Evolutionary conservation across 192 early-diverging fungal species (phyloP), one percentile per base, ranked within the genome.

Genomic region (Backusella macrospora): DNA sequence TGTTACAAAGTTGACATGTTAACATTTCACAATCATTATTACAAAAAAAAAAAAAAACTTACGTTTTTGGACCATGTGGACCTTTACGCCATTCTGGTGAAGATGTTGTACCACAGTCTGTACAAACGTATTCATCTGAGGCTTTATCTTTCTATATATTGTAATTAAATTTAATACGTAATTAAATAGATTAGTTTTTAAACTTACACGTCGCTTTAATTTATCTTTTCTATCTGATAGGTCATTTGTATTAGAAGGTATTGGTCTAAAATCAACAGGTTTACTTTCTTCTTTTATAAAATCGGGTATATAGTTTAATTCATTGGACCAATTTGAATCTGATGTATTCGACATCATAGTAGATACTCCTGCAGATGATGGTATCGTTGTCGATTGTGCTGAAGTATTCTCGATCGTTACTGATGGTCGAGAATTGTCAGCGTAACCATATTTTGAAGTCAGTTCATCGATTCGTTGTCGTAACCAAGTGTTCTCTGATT

Each of bases 21-120:
- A 40, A 34, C 47, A 72, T 62, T 47, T 40, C 40, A 13, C 0
- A 65, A 62, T 65, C 8, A 65, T 3, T 40, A 65, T 14, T 42
- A 45, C 9, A 66, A 62, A 64, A 16, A 18, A n/a, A 34, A 26
- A 66, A 47, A 45, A 21, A 43, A 44, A 76, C 80, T 62, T 79
- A 84, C 83, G 83, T 84, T 66, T 84, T 84, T 49, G 83, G 80
- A 6, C 83, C 83, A 72, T 76, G 74, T 42, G 83, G 83, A 6
- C 83, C 83, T 71, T 76, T 77, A 45, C 82, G 79, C 82, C 84
- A 86, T 78, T 86, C 84, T 29, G 84, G 84, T n/a, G 83, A 84
- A 64, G 82, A 73, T 4, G 78, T 78, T 34, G 81, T 84, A 62
- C 82, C 84, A 82, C 84, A 86, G 44, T 84, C 83, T 7, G 78